Conservation (phyloP, 2,329 filamentous ascomycete genomes). For the Aspergillus caelatus region DNA sequence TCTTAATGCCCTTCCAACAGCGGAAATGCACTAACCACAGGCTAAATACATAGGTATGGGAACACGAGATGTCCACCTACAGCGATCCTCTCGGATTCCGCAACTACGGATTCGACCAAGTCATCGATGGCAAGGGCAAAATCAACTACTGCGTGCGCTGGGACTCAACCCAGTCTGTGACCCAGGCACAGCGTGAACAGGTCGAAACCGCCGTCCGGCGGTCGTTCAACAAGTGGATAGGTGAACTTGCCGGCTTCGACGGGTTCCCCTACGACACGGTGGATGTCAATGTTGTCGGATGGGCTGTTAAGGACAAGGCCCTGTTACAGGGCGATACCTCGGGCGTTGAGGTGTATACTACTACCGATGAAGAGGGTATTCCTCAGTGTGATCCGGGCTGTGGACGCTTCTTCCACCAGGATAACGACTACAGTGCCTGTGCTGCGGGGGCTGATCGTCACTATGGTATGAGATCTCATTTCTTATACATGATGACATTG, state of each 20-base stretch:
- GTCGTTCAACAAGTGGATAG: constrained; percentile 21
- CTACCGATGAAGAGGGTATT: constrained; percentile 15
- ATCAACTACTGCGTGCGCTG: constrained; percentile 25
- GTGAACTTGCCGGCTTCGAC: constrained; percentile 17
- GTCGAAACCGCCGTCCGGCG: constrained; percentile 14
- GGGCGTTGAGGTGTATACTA: constrained; percentile 17
- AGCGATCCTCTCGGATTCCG: constrained; percentile 17
- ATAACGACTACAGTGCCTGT: constrained; percentile 17
- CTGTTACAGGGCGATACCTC: constrained; percentile 18
- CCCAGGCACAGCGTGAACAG: constrained; percentile 9
- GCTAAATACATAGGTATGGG: constrained; percentile 13
- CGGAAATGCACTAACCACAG: no score
- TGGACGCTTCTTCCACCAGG: constrained; percentile 21
- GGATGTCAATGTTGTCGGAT: constrained; percentile 20
- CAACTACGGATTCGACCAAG: constrained; percentile 22
- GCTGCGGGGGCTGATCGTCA: constrained; percentile 14
- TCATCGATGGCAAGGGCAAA: constrained; percentile 14
- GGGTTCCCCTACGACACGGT: constrained; percentile 18
- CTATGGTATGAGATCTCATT: constrained; percentile 9
- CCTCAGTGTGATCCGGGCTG: constrained; percentile 17
- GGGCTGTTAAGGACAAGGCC: constrained; percentile 14
- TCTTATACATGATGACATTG: fast-evolving
- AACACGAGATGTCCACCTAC: constrained; percentile 19
- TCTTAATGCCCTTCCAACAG: fast-evolving
- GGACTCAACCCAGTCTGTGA: constrained; percentile 16